Conservation (phyloP, 805 yeast genomes). For the Komagataella phaffii region DNA sequence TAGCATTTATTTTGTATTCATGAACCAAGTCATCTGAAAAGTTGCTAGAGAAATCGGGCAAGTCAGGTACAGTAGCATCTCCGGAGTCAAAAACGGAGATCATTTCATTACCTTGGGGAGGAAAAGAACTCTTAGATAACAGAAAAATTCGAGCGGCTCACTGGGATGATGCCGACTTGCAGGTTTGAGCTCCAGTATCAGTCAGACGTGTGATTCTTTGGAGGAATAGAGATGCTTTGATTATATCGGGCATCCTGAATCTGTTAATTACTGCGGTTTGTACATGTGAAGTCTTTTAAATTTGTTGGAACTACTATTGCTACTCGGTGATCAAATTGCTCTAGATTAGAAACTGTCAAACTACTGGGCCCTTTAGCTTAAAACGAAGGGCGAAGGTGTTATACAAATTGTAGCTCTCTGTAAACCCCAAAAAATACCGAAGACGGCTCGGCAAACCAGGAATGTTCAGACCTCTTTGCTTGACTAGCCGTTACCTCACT, state of each 20-base stretch:
- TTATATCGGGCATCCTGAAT: not conserved
- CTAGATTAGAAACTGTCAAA: not conserved
- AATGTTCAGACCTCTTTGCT: too few relatives aligned
- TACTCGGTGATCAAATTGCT: not conserved
- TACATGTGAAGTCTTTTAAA: not conserved
- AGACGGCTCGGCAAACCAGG: not conserved
- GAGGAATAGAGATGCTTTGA: not conserved
- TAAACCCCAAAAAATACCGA: not conserved
- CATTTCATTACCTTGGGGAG: not conserved
- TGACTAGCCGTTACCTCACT: not conserved
- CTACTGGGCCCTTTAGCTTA: not conserved
- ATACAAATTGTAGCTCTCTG: too few relatives aligned
- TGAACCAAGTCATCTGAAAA: not conserved
- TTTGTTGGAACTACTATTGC: not conserved
- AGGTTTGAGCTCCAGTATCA: not conserved
- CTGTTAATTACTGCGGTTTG: not conserved
- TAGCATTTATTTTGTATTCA: slow-evolving; percentile 14
- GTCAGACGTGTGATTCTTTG: not conserved
- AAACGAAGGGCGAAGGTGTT: not conserved
- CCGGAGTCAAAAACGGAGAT: slow-evolving; percentile 21
- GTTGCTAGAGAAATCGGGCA: slow-evolving; percentile 15
- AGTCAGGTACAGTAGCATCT: slow-evolving; percentile 25
- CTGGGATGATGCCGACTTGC: not conserved
- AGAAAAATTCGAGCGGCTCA: not conserved
- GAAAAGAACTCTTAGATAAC: not conserved